Conservation (phyloP, 106 monocot species). For the Iris macrosiphon region DNA sequence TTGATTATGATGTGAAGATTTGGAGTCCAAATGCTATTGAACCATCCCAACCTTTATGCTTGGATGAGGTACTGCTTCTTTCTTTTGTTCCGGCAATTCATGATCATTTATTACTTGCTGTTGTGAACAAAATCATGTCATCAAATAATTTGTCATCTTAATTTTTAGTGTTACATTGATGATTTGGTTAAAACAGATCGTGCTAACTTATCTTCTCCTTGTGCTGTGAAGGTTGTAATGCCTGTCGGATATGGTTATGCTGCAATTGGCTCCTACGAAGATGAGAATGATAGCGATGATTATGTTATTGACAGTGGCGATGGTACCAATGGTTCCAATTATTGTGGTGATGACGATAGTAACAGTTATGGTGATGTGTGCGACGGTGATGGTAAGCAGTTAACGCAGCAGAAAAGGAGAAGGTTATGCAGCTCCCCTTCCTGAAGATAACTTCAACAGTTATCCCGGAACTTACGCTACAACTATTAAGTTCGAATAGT, state of each 20-base stretch:
- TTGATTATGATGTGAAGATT: constrained; percentile 77
- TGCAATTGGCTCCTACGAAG: neutral
- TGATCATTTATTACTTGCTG: neutral
- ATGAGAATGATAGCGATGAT: neutral
- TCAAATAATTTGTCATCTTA: neutral
- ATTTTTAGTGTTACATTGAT: neutral
- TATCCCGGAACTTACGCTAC: too few relatives aligned
- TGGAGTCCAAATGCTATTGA: constrained; percentile 67
- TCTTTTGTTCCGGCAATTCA: too few relatives aligned
- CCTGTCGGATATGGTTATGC: neutral
- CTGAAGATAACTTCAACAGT: too few relatives aligned
- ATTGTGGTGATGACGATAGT: too few relatives aligned
- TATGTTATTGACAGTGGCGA: neutral
- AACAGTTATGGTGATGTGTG: too few relatives aligned
- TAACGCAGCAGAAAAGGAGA: too few relatives aligned
- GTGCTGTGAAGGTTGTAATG: neutral
- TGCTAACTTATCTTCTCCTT: neutral
- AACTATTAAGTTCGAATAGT: too few relatives aligned
- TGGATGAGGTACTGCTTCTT: constrained; percentile 45
- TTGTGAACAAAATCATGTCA: neutral
- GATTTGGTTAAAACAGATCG: too few relatives aligned
- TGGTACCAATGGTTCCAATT: neutral
- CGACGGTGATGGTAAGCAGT: too few relatives aligned
- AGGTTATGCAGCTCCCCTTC: too few relatives aligned
- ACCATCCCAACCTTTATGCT: constrained; percentile 23